Evolutionary conservation across 441 rosid species (phyloP), one percentile per base, ranked within the genome.

Genomic region (Erysimum pusillum): DNA sequence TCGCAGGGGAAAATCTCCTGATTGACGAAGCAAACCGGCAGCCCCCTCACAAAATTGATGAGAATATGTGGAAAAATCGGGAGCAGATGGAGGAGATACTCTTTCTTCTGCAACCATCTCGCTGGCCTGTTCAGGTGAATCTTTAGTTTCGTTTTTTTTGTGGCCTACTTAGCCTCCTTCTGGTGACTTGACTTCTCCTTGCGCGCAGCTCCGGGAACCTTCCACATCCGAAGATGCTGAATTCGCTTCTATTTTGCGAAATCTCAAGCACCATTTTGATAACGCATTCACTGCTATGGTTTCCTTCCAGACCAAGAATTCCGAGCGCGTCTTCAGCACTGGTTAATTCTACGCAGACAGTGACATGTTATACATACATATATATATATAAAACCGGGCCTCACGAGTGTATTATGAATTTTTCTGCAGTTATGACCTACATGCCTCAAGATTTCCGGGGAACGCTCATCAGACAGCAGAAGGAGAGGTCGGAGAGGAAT

Each of bases 401-500:
- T 13, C 45, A 6, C n/a, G 48, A 15, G 15, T 38, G 15, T 38
- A 11, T 22, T 52, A 18, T 18, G 18, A 20, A 2, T 22, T 28
- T 36, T 17, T 71, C 72, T 84, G 71, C 90, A 95, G 99, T 95
- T 71, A 95, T 95, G 99, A 95, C 99, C 73, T 95, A 95, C 87
- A 84, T 95, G 96, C 99, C 99, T 83, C 99, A 93, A 89, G 99
- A 95, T 83, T 95, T 95, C 78, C 95, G 99, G 20, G 98, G 97
- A 63, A 87, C 92, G 25, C 83, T 95, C 59, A 90, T 95, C 73
- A 85, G 86, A 79, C 96, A 90, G 79, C 98, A 93, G 79, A 90
- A 88, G 81, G 99, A 95, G 76, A 83, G 99, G 42, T 95, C 99
- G 15, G 99, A 95, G 86, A 93, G 90, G 84, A 95, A 91, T 84